Percentiles rank a stretch among this genome's conserved stretches.
These are phyloP conservation scores for Torulaspora maleeae DNA, from an alignment of 805 yeast species.

Conservation along the genomic window DNA sequence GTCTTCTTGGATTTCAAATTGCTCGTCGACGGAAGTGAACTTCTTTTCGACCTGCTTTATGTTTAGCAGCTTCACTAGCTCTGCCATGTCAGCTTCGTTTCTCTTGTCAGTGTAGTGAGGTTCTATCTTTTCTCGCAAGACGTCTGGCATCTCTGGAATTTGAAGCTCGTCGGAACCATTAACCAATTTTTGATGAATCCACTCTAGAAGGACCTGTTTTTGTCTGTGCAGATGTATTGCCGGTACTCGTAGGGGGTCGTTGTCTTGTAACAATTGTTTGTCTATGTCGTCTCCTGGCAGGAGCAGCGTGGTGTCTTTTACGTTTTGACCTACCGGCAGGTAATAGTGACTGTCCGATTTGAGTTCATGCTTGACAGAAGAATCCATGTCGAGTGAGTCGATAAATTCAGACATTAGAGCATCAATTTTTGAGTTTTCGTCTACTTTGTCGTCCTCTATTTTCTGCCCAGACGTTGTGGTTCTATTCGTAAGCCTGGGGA, in stretches of 20 bases:
- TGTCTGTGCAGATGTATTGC: conserved; percentile 34
- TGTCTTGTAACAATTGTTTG: conserved; percentile 19
- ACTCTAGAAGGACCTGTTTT: conserved; percentile 26
- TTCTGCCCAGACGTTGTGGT: conserved; percentile 33
- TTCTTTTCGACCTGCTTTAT: conserved; percentile 16
- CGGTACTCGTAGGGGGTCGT: conserved; percentile 27
- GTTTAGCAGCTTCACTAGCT: conserved; percentile 18
- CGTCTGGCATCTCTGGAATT: conserved; percentile 31
- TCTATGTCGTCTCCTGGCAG: conserved; percentile 16
- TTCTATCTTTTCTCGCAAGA: conserved; percentile 17
- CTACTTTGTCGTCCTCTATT: conserved; percentile 23
- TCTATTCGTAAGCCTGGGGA: conserved; percentile 39
- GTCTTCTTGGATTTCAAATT: conserved; percentile 12
- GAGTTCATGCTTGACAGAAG: neutral
- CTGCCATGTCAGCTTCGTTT: conserved; percentile 7
- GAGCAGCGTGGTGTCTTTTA: conserved; percentile 21
- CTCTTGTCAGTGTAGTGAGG: conserved; percentile 13
- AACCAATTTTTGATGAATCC: conserved; percentile 23
- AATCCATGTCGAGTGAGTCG: conserved; percentile 42
- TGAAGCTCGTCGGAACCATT: conserved; percentile 19
- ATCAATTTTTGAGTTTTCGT: conserved; percentile 42
- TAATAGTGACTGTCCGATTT: conserved; percentile 10
- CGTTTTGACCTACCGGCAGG: conserved; percentile 16
- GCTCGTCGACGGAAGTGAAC: conserved; percentile 5
- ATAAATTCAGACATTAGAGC: conserved; percentile 43